These are phyloP conservation scores for Pseudoturritis turrita DNA, from an alignment of 345 rosid genomes.

Conservation along the genomic window DNA sequence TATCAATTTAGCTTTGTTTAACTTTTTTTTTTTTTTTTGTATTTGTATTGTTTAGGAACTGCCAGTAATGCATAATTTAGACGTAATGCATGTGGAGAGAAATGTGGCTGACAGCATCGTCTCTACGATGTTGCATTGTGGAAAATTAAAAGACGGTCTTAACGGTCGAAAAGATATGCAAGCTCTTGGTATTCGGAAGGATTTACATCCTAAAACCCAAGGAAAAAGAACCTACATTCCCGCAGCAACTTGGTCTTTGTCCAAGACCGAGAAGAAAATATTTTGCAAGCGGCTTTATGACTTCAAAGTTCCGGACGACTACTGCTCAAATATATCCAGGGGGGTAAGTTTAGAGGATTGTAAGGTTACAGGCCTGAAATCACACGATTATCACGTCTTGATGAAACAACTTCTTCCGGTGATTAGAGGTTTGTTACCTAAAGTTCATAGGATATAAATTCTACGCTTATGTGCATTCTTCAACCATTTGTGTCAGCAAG, in stretches of 20 bases:
- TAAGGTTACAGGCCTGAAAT: too few species aligned
- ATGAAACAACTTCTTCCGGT: too few species aligned
- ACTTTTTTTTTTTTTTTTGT: neutral
- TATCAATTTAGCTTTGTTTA: too few species aligned
- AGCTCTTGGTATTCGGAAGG: neutral
- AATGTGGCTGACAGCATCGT: neutral
- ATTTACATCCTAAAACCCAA: neutral
- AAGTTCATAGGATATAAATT: too few species aligned
- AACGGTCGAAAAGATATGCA: neutral
- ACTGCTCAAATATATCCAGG: neutral
- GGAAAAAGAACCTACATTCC: neutral
- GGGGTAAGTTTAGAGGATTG: too few species aligned
- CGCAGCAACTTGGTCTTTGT: neutral
- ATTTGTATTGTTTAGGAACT: neutral
- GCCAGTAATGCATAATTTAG: neutral
- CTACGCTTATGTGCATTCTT: too few species aligned
- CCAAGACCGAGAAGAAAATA: neutral
- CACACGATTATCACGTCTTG: too few species aligned
- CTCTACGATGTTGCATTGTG: neutral
- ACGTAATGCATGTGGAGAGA: neutral
- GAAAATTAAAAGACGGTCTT: neutral
- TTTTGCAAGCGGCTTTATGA: neutral
- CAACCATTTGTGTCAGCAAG: too few species aligned
- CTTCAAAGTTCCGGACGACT: neutral
- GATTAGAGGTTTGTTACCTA: too few species aligned